A percentile compares a stretch with the other conserved stretches of the same genome.
These are phyloP conservation scores for Neurospora sp. DNA, from an alignment of 2,329 filamentous ascomycete species.

Conservation along the genomic window DNA sequence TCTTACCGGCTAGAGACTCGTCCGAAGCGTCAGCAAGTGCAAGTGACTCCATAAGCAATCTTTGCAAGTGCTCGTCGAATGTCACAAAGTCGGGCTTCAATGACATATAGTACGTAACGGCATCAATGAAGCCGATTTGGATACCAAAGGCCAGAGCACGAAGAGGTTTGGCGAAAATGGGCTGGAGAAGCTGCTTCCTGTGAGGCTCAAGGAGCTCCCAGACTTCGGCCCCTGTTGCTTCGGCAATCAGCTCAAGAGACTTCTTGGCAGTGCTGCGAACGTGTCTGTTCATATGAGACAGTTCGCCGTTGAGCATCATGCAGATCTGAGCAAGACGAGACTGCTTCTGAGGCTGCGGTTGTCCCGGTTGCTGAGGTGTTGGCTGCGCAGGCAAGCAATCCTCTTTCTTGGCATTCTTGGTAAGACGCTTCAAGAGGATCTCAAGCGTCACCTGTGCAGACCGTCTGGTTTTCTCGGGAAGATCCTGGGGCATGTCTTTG, in stretches of 20 bases:
- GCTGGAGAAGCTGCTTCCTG: constrained; percentile 78
- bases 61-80: constrained; percentile 85
- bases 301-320: constrained; percentile 74
- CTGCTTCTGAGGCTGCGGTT: constrained; percentile 34
- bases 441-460: constrained; percentile 78
- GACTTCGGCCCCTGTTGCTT: constrained; percentile 66
- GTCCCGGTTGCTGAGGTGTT: constrained; percentile 28
- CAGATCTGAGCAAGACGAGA: constrained; percentile 68
- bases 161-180: constrained; percentile 91
- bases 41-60: constrained; percentile 85
- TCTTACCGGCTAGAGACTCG: constrained; percentile 85
- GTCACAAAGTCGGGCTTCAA: constrained; percentile 81
- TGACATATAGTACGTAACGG: constrained; percentile 88
- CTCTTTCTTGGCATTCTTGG: constrained; percentile 68
- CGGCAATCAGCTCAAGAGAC: constrained; percentile 71
- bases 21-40: constrained; percentile 92
- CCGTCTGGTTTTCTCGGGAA: constrained; percentile 79
- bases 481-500: constrained; percentile 92
- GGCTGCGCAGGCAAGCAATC: constrained; percentile 42
- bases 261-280: constrained; percentile 80
- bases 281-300: constrained; percentile 92
- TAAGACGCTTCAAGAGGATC: constrained; percentile 67
- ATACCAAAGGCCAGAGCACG: constrained; percentile 86
- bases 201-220: constrained; percentile 84
- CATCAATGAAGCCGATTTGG: constrained; percentile 97